A percentile compares a stretch with the other conserved stretches of the same genome.
phyloP scores from a whole-genome alignment of 2,329 filamentous ascomycete genomes.

The Ophiostoma montium region DNA sequence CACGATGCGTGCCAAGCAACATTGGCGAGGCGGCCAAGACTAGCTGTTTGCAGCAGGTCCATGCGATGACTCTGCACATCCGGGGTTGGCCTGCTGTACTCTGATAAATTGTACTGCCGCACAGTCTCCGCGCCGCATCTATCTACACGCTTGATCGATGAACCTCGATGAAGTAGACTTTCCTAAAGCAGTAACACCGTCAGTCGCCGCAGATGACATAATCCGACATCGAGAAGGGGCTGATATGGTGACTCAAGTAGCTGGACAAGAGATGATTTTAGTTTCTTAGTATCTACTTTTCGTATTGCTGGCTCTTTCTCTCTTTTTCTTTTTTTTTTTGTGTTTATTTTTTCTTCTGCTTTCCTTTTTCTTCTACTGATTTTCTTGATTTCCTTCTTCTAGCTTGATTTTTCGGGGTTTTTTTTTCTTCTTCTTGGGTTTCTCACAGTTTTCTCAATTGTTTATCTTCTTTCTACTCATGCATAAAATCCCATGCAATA shows the following conservation, averaged over 20 bases:
- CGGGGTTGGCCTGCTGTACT: too few relatives aligned
- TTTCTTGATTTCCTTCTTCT: neutral
- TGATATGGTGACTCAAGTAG: too few relatives aligned
- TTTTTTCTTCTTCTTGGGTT: too few relatives aligned
- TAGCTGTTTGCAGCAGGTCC: conserved; percentile 5
- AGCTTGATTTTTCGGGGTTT: too few relatives aligned
- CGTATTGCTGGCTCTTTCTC: neutral
- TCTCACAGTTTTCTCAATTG: too few relatives aligned
- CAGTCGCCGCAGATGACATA: neutral
- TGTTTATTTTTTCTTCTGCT: neutral
- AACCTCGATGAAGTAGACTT: conserved; percentile 1
- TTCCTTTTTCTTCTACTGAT: neutral
- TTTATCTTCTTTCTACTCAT: too few relatives aligned
- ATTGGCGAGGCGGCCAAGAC: neutral
- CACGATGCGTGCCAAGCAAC: too few relatives aligned
- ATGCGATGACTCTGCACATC: neutral
- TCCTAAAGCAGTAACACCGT: conserved; percentile 1
- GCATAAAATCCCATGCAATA: too few relatives aligned
- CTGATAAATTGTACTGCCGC: neutral
- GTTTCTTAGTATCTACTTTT: neutral
- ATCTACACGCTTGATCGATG: too few relatives aligned
- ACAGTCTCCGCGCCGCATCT: neutral
- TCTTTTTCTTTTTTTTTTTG: too few relatives aligned
- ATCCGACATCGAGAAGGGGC: too few relatives aligned
- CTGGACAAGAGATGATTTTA: too few relatives aligned